These are phyloP conservation scores for Thinopyrum elongatum DNA, from an alignment of 176 grass and related monocot genomes.

Conservation along the genomic window DNA sequence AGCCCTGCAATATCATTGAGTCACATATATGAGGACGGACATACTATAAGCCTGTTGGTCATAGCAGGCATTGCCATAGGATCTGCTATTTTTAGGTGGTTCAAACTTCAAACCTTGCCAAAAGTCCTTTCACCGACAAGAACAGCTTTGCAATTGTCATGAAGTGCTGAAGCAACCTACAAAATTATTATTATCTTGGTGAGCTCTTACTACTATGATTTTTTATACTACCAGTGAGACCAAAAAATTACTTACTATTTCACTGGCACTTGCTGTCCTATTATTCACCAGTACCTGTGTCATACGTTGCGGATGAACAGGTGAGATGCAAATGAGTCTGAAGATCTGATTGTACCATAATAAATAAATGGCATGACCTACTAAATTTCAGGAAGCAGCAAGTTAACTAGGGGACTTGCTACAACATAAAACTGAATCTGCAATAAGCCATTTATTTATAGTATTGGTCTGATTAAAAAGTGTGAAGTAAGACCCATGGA, in stretches of 20 bases:
- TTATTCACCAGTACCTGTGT: conserved; percentile 84
- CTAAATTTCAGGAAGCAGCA: neutral
- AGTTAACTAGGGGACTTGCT: conserved; percentile 1
- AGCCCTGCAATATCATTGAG: conserved; percentile 56
- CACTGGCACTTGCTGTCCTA: conserved; percentile 92
- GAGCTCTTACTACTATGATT: conserved; percentile 5
- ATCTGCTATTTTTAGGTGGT: neutral
- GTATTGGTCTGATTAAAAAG: neutral
- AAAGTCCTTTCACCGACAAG: conserved; percentile 85
- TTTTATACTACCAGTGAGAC: conserved; percentile 2
- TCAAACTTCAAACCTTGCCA: conserved; percentile 86
- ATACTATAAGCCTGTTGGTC: conserved; percentile 3
- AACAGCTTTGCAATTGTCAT: conserved; percentile 99
- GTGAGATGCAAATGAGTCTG: conserved; percentile 24
- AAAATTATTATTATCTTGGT: conserved; percentile 4
- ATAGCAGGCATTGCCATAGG: neutral
- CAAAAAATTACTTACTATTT: conserved; percentile 82
- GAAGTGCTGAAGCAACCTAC: conserved; percentile 96
- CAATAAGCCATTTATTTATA: conserved; percentile 12
- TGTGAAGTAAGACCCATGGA: neutral
- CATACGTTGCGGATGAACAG: conserved; percentile 35
- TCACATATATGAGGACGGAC: neutral
- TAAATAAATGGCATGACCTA: conserved; percentile 4
- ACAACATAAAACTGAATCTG: conserved; percentile 9
- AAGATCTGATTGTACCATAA: neutral